Evolutionary conservation across 2,329 filamentous ascomycete species (phyloP).

Genomic region (Colletotrichum paranaense): DNA sequence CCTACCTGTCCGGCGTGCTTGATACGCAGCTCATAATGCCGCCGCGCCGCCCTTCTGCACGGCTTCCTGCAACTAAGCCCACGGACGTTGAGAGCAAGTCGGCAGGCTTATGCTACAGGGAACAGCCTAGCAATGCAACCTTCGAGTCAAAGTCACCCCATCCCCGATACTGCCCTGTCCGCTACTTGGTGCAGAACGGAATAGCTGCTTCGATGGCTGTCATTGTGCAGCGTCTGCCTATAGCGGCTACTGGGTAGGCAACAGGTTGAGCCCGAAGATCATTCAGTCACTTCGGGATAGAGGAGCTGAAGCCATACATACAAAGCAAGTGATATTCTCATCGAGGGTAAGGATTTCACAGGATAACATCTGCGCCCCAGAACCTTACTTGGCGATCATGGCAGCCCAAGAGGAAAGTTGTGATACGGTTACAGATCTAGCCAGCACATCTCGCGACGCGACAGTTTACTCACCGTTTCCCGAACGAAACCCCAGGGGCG

Average conservation of each 20-base stretch:
- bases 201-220: neutral
- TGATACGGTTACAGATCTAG: neutral
- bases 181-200: neutral
- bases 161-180: neutral
- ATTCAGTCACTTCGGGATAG: neutral
- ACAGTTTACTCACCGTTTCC: neutral
- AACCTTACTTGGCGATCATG: slow-evolving; percentile 25
- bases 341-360: neutral
- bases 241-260: neutral
- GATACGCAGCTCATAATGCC: slow-evolving; percentile 6
- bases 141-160: slow-evolving; percentile 27
- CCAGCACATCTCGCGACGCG: neutral
- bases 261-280: neutral
- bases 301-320: neutral
- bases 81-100: slow-evolving; percentile 7
- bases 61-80: slow-evolving; percentile 13
- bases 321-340: neutral
- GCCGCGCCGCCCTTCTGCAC: slow-evolving; percentile 10
- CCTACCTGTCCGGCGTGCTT: slow-evolving; percentile 8
- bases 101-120: slow-evolving; percentile 18
- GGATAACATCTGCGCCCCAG: slow-evolving; percentile 21
- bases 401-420: neutral
- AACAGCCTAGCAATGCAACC: slow-evolving; percentile 19
- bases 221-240: neutral
- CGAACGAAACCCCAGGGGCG: neutral